Evolutionary conservation across 1,139 yeast species (phyloP), one percentile per base, ranked within the genome.

Genomic region (Arxiozyma telluris): DNA sequence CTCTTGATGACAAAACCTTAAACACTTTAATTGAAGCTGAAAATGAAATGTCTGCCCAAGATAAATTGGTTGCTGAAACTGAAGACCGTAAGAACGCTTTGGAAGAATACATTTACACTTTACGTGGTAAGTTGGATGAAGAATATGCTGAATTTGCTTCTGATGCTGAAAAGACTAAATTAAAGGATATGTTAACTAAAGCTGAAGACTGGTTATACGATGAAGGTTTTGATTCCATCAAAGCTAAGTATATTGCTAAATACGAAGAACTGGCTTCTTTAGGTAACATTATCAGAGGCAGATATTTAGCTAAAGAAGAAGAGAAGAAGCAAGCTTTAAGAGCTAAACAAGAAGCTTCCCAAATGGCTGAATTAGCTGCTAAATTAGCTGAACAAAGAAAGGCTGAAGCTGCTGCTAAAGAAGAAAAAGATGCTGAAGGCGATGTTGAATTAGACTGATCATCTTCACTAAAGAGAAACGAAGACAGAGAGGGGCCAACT

Each of bases 121-220:
- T 93, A 74, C 88, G 98, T 79, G 96, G 96, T 71, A 93, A 94
- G 79, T 81, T 94, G 69, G 97, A 91, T 58, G 98, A 90, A 56
- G 84, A 84, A 69, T 93, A 91, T 73, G 80, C 89, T 64, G 84
- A 80, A 63, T 93, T 91, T 70, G 97, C 98, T 59, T 79, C 85
- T 61, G 94, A 85, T 58, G 90, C 83, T 67, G 98, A 93, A 80
- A 93, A 91, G 82, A 76, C 77, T 63, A 87, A 81, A 71, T 80
- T 93, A 69, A 72, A 80, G 56, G 87, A 77, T 57, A 79, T 85
- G 79, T 81, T 93, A 71, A 71, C 79, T 69, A 87, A 85, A 72
- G 83, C 98, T 62, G 98, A 94, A 79, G 96, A 93, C 71, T 93
- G 99, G 99, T 82, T 93, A 69, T 94, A 93, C 75, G 96, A 87